Conservation (phyloP, 2,329 filamentous ascomycete genomes). For the Chaetomium sp. region DNA sequence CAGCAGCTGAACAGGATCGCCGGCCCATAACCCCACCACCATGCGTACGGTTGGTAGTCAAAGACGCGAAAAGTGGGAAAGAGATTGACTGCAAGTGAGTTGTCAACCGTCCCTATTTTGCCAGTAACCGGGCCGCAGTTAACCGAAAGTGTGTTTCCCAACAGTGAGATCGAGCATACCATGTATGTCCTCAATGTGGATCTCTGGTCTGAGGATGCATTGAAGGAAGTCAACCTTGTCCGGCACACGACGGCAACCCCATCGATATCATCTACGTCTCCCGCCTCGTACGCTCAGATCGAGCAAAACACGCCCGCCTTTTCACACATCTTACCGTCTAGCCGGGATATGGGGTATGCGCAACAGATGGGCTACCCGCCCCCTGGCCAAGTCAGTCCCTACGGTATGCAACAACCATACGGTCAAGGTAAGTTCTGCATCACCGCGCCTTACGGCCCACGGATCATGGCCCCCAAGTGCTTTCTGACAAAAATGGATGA, state of each 20-base stretch:
- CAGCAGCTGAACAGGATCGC: conserved; percentile 64
- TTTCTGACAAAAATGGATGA: background rate
- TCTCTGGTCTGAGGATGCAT: conserved; percentile 59
- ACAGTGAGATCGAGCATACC: conserved; percentile 51
- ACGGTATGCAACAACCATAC: conserved; percentile 23
- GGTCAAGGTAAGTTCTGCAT: conserved; percentile 17
- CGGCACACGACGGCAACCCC: conserved; percentile 60
- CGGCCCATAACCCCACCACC: conserved; percentile 93
- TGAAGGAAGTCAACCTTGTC: conserved; percentile 59
- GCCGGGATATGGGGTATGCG: conserved; percentile 30
- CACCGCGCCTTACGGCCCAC: background rate
- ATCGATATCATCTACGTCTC: conserved; percentile 74
- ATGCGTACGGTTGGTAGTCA: conserved; percentile 77
- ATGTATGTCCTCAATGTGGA: conserved; percentile 58
- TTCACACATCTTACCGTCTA: conserved; percentile 33
- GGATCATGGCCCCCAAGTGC: background rate
- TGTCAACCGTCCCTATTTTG: background rate
- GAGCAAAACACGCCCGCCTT: conserved; percentile 31
- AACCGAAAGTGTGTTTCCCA: background rate
- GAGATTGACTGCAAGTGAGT: conserved; percentile 79
- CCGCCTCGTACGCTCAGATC: conserved; percentile 64
- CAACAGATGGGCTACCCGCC: conserved; percentile 23
- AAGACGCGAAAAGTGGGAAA: conserved; percentile 65
- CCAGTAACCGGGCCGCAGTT: conserved; percentile 10
- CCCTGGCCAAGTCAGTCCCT: conserved; percentile 22